Evolutionary conservation across 2,329 filamentous ascomycete genomes (phyloP).

Genomic region (Fusarium sp.): DNA sequence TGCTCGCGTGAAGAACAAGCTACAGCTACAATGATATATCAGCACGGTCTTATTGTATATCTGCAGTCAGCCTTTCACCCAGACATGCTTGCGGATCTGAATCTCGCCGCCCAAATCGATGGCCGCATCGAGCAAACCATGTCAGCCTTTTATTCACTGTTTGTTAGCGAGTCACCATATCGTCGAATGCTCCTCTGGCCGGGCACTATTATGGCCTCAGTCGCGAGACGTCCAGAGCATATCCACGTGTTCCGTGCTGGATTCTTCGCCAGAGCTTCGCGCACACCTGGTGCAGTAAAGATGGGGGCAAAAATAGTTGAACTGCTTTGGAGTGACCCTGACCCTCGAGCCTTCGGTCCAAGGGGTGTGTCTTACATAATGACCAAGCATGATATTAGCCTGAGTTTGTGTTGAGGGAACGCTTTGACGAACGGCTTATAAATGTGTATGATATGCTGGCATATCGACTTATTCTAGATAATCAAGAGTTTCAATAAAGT

Average conservation of each 20-base stretch:
- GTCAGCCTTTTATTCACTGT: neutral
- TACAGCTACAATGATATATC: neutral
- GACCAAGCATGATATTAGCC: slow-evolving; percentile 7
- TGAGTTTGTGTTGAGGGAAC: neutral
- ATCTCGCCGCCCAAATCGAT: neutral
- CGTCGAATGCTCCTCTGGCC: slow-evolving; percentile 12
- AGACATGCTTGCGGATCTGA: neutral
- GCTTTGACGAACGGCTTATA: accelerated
- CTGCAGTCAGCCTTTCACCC: neutral
- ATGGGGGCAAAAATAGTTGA: neutral
- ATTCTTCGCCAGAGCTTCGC: neutral
- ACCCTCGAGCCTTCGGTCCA: neutral
- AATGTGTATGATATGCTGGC: neutral
- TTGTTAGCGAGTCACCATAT: neutral
- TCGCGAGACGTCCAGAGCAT: neutral
- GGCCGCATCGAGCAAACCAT: neutral
- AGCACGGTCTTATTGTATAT: slow-evolving; percentile 2
- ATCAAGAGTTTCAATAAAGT: neutral
- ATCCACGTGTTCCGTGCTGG: neutral
- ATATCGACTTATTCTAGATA: accelerated
- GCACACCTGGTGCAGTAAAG: slow-evolving; percentile 1
- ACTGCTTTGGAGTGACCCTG: neutral
- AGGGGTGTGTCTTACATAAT: neutral
- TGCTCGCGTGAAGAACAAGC: neutral
- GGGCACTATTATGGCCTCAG: slow-evolving; percentile 2